Evolutionary conservation across 2,329 filamentous ascomycete species (phyloP).

Genomic region (Beauveria medogensis): DNA sequence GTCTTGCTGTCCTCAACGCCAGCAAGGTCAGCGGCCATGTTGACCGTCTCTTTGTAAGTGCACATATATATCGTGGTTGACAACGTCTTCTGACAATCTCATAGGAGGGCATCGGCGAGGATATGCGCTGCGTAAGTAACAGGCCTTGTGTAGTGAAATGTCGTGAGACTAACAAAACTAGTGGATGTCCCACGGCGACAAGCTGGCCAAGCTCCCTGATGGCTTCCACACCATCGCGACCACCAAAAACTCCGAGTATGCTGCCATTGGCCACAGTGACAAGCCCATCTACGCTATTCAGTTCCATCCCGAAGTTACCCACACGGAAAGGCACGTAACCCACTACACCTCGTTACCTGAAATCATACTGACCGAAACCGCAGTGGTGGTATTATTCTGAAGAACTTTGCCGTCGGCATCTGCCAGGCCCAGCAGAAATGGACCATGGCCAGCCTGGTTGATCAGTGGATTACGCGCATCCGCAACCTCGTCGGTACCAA

Average conservation of each 20-base stretch:
- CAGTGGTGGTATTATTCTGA: slow-evolving; percentile 57
- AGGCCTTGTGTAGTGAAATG: too few relatives aligned
- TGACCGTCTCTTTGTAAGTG: slow-evolving; percentile 60
- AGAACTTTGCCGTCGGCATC: slow-evolving; percentile 79
- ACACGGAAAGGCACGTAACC: slow-evolving; percentile 13
- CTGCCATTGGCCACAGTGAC: slow-evolving; percentile 64
- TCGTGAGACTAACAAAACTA: background rate
- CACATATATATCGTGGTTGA: background rate
- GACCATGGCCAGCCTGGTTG: slow-evolving; percentile 78
- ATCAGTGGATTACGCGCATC: slow-evolving; percentile 74
- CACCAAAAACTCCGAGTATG: slow-evolving; percentile 69
- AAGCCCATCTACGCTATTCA: slow-evolving; percentile 66
- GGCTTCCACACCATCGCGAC: slow-evolving; percentile 67
- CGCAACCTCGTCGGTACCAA: slow-evolving; percentile 70
- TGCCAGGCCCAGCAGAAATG: slow-evolving; percentile 71
- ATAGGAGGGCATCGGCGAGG: background rate
- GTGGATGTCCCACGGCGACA: slow-evolving; percentile 43
- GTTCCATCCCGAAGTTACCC: slow-evolving; percentile 74
- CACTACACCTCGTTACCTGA: background rate
- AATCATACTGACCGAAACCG: slow-evolving; percentile 52
- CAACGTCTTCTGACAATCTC: background rate
- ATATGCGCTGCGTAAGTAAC: background rate
- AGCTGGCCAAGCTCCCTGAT: slow-evolving; percentile 65
- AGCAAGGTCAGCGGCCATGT: slow-evolving; percentile 53
- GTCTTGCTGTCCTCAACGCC: slow-evolving; percentile 58